Evolutionary conservation across 805 yeast species (phyloP).

Genomic region (Lipomyces sp.): DNA sequence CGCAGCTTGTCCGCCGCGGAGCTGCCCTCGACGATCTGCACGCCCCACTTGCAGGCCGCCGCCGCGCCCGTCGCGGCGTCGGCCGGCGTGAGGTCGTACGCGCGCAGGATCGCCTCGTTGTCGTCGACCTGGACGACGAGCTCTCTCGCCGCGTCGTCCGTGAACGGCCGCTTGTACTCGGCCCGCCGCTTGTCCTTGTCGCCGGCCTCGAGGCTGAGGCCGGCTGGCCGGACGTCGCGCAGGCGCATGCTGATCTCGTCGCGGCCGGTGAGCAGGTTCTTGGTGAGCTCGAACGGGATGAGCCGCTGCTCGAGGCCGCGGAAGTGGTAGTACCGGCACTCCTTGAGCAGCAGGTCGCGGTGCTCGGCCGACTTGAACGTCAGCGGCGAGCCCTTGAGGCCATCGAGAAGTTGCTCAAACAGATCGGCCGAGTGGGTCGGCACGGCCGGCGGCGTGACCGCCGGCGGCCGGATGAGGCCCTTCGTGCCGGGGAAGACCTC

Average conservation of each 20-base stretch:
- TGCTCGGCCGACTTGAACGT: constrained; percentile 52
- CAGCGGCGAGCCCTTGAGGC: constrained; percentile 54
- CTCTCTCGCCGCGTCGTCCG: constrained; percentile 13
- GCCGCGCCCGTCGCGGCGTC: not conserved
- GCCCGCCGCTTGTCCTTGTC: constrained; percentile 1
- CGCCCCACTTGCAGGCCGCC: constrained; percentile 17
- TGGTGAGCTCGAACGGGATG: constrained; percentile 48
- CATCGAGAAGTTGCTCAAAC: constrained; percentile 54
- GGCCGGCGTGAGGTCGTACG: constrained; percentile 8
- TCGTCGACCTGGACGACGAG: constrained; percentile 13
- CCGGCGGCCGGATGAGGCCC: constrained; percentile 71
- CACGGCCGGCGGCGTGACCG: constrained; percentile 56
- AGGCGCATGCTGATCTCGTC: constrained; percentile 59
- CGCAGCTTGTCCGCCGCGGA: constrained; percentile 7
- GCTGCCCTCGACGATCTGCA: constrained; percentile 3
- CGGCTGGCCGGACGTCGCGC: constrained; percentile 42
- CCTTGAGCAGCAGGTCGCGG: constrained; percentile 57
- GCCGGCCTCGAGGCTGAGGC: constrained; percentile 5
- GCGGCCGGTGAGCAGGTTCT: constrained; percentile 49
- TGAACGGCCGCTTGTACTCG: constrained; percentile 26
- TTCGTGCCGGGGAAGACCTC: constrained; percentile 38
- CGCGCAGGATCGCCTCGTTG: constrained; percentile 9
- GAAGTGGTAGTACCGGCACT: constrained; percentile 75
- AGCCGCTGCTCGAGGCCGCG: constrained; percentile 69
- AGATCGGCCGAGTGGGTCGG: constrained; percentile 51